Evolutionary conservation across 768 basidiomycete species (phyloP).

Genomic region (Paxillus ammoniavirescens): DNA sequence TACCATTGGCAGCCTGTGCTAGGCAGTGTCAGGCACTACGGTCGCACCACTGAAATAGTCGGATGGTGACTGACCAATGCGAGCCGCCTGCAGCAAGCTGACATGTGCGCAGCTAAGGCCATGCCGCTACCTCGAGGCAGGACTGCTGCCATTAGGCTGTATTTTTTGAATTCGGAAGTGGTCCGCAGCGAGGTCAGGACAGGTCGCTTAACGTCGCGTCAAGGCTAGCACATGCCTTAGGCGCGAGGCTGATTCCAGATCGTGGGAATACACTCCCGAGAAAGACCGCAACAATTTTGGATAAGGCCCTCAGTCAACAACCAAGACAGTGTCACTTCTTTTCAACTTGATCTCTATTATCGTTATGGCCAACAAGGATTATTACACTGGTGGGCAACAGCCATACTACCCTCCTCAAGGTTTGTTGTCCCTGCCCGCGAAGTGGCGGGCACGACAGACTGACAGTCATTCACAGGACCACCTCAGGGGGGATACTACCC

Average conservation of each 20-base stretch:
- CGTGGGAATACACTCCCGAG: not conserved
- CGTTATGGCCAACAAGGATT: conserved; percentile 73
- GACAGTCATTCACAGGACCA: conserved; percentile 35
- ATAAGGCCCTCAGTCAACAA: conserved; percentile 10
- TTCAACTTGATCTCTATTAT: conserved; percentile 12
- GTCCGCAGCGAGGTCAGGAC: not conserved
- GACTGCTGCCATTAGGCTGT: not conserved
- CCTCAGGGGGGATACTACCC: conserved; percentile 73
- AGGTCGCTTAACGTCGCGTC: too few species aligned
- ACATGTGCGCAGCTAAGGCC: not conserved
- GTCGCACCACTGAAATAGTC: not conserved
- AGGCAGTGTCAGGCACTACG: too few species aligned
- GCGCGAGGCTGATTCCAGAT: not conserved
- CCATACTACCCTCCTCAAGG: conserved; percentile 57
- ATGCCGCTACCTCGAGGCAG: conserved; percentile 3
- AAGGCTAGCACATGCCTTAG: too few species aligned
- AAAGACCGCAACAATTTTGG: not conserved
- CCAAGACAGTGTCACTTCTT: conserved; percentile 8
- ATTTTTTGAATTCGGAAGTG: not conserved
- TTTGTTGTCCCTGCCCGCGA: conserved; percentile 19
- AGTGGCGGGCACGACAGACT: not conserved
- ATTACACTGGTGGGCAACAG: conserved; percentile 53
- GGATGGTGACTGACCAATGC: not conserved
- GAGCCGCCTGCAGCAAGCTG: not conserved
- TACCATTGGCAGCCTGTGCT: too few species aligned